These are phyloP conservation scores for Scheffersomyces segobiensis DNA, from an alignment of 1,139 yeast species.

Conservation along the genomic window DNA sequence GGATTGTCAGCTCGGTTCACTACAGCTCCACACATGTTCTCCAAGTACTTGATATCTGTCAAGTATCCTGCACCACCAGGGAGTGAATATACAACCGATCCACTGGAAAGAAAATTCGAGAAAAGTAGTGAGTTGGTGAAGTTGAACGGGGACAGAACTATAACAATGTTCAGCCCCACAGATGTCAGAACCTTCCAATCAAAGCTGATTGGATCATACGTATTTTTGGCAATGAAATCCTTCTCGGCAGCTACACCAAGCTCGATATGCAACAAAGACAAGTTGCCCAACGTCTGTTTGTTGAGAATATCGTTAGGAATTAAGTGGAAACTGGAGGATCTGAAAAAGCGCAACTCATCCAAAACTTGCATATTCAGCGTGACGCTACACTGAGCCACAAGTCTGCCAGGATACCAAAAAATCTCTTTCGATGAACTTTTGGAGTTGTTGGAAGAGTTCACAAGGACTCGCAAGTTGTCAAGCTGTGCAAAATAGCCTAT, in stretches of 20 bases:
- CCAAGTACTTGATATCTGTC: slow-evolving; percentile 57
- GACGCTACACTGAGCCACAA: slow-evolving; percentile 4
- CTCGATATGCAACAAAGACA: neutral
- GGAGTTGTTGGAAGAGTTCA: slow-evolving; percentile 16
- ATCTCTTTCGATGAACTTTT: slow-evolving; percentile 13
- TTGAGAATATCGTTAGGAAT: slow-evolving; percentile 26
- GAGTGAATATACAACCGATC: slow-evolving; percentile 42
- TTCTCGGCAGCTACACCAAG: neutral
- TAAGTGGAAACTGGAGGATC: slow-evolving; percentile 26
- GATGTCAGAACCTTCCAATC: neutral
- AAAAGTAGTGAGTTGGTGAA: slow-evolving; percentile 60
- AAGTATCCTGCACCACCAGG: slow-evolving; percentile 30
- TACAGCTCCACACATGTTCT: slow-evolving; percentile 65
- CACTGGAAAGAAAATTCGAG: slow-evolving; percentile 46
- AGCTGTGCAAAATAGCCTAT: slow-evolving; percentile 17
- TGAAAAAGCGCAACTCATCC: slow-evolving; percentile 16
- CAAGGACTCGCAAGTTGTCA: slow-evolving; percentile 16
- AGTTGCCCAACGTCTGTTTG: slow-evolving; percentile 1
- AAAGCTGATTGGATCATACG: neutral
- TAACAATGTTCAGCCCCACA: slow-evolving; percentile 16
- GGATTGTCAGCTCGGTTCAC: slow-evolving; percentile 19
- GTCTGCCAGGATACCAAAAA: slow-evolving; percentile 21
- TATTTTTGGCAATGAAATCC: neutral
- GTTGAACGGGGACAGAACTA: slow-evolving; percentile 56
- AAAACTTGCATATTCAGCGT: slow-evolving; percentile 2